Conservation (phyloP, 1,139 yeast species). For the Magnusiomyces clavatus region DNA sequence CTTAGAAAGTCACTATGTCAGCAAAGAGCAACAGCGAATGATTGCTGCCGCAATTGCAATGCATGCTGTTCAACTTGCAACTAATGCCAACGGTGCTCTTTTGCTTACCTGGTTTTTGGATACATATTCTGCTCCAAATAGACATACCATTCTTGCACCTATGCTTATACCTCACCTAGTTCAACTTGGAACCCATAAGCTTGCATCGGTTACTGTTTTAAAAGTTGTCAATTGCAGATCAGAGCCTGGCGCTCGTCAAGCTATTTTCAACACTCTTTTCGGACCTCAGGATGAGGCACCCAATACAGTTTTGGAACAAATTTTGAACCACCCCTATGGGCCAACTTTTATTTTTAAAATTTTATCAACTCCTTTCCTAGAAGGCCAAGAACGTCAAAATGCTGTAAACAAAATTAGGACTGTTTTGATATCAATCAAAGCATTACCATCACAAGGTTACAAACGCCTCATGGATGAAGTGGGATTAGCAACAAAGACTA, state of each 20-base stretch:
- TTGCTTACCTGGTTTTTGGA: constrained; percentile 92
- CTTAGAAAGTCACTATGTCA: constrained; percentile 63
- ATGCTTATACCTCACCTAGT: constrained; percentile 56
- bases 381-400: constrained; percentile 45
- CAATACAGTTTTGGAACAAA: constrained; percentile 39
- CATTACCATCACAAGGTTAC: constrained; percentile 60
- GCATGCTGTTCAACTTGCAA: constrained; percentile 71
- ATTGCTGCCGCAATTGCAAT: constrained; percentile 76
- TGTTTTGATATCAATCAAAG: constrained; percentile 51
- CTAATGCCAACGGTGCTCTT: constrained; percentile 81
- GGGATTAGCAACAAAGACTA: constrained; percentile 42
- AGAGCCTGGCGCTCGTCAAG: constrained; percentile 54
- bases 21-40: constrained; percentile 61
- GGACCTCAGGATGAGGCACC: constrained; percentile 26
- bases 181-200: constrained; percentile 69
- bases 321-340: constrained; percentile 61
- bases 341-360: constrained; percentile 80
- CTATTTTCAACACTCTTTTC: constrained; percentile 58
- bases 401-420: constrained; percentile 54
- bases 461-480: constrained; percentile 89
- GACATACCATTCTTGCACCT: constrained; percentile 49
- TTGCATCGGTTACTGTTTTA: constrained; percentile 76
- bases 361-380: constrained; percentile 33
- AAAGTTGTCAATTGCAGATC: constrained; percentile 64
- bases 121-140: constrained; percentile 60